These are phyloP conservation scores for Podila clonocystis DNA, from an alignment of 192 early-diverging fungal species.

Conservation along the genomic window DNA sequence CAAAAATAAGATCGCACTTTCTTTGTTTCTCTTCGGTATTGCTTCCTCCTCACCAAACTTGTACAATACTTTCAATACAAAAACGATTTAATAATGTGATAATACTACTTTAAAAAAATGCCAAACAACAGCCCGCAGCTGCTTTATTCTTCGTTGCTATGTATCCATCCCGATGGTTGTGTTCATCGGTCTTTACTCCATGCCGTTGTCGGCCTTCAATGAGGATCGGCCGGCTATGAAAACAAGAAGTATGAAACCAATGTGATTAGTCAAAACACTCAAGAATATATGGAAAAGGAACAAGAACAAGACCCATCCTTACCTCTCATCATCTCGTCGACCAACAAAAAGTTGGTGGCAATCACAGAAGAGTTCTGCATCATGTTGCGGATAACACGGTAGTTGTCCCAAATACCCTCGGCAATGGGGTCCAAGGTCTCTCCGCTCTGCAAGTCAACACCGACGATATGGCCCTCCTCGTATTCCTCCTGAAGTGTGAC, in stretches of 20 bases:
- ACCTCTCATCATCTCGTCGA: constrained; percentile 98
- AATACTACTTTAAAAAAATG: too few relatives aligned
- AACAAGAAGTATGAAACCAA: neutral
- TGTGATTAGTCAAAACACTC: neutral
- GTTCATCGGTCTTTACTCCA: constrained; percentile 26
- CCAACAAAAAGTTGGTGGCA: constrained; percentile 95
- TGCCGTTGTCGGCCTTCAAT: constrained; percentile 43
- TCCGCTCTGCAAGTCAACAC: constrained; percentile 93
- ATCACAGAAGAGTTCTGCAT: constrained; percentile 93
- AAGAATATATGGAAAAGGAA: neutral
- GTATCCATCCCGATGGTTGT: neutral
- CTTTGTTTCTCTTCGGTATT: too few relatives aligned
- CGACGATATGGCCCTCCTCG: constrained; percentile 90
- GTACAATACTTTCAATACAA: too few relatives aligned
- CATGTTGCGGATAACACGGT: constrained; percentile 96
- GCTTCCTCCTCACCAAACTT: too few relatives aligned
- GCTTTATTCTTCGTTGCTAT: neutral
- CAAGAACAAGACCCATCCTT: constrained; percentile 33
- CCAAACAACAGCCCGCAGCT: too few relatives aligned
- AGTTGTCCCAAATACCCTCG: constrained; percentile 99
- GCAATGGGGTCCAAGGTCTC: constrained; percentile 91
- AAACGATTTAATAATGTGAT: too few relatives aligned
- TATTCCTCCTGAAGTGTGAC: constrained; percentile 93
- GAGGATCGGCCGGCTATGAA: constrained; percentile 42
- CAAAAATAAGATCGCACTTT: too few relatives aligned